phyloP scores from a whole-genome alignment of 164 flowering plant genomes.

The Berberis thunbergii region DNA sequence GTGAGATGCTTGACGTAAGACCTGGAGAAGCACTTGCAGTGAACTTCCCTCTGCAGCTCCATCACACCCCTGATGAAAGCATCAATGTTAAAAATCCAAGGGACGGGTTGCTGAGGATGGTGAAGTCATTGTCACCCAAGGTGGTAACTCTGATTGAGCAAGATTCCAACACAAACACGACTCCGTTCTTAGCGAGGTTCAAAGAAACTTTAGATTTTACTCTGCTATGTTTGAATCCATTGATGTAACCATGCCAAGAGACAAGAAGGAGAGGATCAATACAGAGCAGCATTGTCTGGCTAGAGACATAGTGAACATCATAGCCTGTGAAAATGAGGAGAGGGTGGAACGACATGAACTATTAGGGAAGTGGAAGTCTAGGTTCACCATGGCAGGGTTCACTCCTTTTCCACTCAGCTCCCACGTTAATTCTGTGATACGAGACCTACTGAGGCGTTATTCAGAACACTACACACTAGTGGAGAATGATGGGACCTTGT shows the following conservation, averaged over 20 bases:
- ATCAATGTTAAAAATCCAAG: slow-evolving; percentile 64
- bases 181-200: slow-evolving; percentile 56
- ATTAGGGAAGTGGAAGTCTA: slow-evolving; percentile 69
- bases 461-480: slow-evolving; percentile 54
- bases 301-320: slow-evolving; percentile 63
- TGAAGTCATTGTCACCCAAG: slow-evolving; percentile 58
- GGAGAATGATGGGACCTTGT: slow-evolving; percentile 66
- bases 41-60: slow-evolving; percentile 68
- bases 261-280: slow-evolving; percentile 46
- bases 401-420: slow-evolving; percentile 49
- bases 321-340: slow-evolving; percentile 73
- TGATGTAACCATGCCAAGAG: slow-evolving; percentile 47
- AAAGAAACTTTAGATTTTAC: slow-evolving; percentile 54
- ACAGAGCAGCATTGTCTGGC: slow-evolving; percentile 78
- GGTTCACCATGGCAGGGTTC: slow-evolving; percentile 78
- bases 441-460: slow-evolving; percentile 35
- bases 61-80: slow-evolving; percentile 77
- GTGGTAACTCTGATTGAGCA: slow-evolving; percentile 69
- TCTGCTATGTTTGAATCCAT: slow-evolving; percentile 78
- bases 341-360: slow-evolving; percentile 78
- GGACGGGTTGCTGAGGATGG: slow-evolving; percentile 61
- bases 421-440: slow-evolving; percentile 53
- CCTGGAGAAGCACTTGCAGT: slow-evolving; percentile 75
- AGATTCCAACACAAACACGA: slow-evolving; percentile 76
- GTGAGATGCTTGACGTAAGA: slow-evolving; percentile 52